Evolutionary conservation across 2,329 filamentous ascomycete genomes (phyloP).

Genomic region (Beauveria rudraprayagi): DNA sequence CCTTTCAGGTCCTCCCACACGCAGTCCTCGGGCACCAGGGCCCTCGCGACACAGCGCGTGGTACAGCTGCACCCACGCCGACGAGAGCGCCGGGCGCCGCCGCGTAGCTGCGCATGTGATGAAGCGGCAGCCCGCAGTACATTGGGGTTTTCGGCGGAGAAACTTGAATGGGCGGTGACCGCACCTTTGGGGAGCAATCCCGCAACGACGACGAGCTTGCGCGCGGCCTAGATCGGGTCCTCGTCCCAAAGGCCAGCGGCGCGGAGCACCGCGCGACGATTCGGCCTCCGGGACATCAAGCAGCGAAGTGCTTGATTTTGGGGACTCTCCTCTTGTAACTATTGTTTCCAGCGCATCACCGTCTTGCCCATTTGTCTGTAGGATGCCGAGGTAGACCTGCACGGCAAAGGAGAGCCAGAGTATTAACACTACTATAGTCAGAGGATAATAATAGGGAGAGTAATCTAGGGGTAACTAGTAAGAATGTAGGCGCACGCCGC

Average conservation of each 20-base stretch:
- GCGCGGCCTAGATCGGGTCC: conserved; percentile 11
- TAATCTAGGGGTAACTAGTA: too few species aligned
- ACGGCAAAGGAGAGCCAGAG: conserved; percentile 14
- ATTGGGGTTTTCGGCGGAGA: conserved; percentile 15
- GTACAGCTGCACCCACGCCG: conserved; percentile 16
- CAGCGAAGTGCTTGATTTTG: conserved; percentile 14
- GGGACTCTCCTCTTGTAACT: conserved; percentile 11
- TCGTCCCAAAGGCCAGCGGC: conserved; percentile 12
- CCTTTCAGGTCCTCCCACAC: conserved; percentile 16
- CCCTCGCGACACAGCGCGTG: conserved; percentile 17
- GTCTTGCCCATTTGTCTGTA: conserved; percentile 2
- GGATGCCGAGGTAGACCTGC: conserved; percentile 16
- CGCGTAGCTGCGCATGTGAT: conserved; percentile 15
- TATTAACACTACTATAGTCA: too few species aligned
- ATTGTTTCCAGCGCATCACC: conserved; percentile 3
- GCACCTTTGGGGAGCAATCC: not conserved
- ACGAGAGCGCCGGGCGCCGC: conserved; percentile 15
- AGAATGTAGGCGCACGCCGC: too few species aligned
- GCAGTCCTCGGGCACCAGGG: not conserved
- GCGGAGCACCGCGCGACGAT: conserved; percentile 8
- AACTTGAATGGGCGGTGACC: conserved; percentile 12
- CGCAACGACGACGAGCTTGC: not conserved
- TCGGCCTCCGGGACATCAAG: conserved; percentile 6
- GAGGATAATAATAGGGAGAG: too few species aligned
- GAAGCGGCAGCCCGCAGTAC: conserved; percentile 17